These are phyloP conservation scores for Cucurbitaria berberidis DNA, from an alignment of 2,329 filamentous ascomycete species.

Conservation along the genomic window DNA sequence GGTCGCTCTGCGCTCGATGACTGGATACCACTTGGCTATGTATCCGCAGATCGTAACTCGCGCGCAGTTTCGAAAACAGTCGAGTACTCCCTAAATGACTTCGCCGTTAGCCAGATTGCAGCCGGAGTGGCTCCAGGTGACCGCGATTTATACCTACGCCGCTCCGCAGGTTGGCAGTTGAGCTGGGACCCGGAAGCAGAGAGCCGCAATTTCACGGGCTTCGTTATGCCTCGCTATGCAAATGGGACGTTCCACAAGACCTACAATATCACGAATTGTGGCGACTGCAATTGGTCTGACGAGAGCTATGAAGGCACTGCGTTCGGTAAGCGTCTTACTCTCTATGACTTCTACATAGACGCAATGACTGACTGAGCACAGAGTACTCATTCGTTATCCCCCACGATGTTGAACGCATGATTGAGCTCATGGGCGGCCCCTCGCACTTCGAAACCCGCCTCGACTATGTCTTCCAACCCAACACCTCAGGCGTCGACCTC, in stretches of 20 bases:
- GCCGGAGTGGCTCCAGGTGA: slow-evolving; percentile 50
- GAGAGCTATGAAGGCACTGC: slow-evolving; percentile 53
- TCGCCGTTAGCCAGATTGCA: slow-evolving; percentile 51
- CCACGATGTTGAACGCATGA: slow-evolving; percentile 51
- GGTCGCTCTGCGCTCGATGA: slow-evolving; percentile 52
- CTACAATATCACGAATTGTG: slow-evolving; percentile 53
- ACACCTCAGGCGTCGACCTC: slow-evolving; percentile 46
- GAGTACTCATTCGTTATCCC: slow-evolving; percentile 55
- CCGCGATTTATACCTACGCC: slow-evolving; percentile 46
- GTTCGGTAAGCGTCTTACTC: slow-evolving; percentile 32
- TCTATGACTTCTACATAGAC: not conserved
- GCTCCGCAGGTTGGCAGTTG: slow-evolving; percentile 52
- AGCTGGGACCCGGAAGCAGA: slow-evolving; percentile 49
- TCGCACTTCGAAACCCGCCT: slow-evolving; percentile 49
- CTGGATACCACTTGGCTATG: slow-evolving; percentile 52
- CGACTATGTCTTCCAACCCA: slow-evolving; percentile 51
- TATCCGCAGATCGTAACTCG: slow-evolving; percentile 48
- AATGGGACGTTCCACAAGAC: slow-evolving; percentile 46
- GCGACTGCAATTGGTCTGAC: slow-evolving; percentile 51
- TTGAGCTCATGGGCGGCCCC: slow-evolving; percentile 52
- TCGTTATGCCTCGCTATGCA: slow-evolving; percentile 45
- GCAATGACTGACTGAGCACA: not conserved
- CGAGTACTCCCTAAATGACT: slow-evolving; percentile 54
- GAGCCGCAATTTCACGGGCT: slow-evolving; percentile 47
- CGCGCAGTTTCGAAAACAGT: slow-evolving; percentile 51